These are phyloP conservation scores for Melaleuca quinquenervia DNA, from an alignment of 345 rosid genomes.

Conservation along the genomic window DNA sequence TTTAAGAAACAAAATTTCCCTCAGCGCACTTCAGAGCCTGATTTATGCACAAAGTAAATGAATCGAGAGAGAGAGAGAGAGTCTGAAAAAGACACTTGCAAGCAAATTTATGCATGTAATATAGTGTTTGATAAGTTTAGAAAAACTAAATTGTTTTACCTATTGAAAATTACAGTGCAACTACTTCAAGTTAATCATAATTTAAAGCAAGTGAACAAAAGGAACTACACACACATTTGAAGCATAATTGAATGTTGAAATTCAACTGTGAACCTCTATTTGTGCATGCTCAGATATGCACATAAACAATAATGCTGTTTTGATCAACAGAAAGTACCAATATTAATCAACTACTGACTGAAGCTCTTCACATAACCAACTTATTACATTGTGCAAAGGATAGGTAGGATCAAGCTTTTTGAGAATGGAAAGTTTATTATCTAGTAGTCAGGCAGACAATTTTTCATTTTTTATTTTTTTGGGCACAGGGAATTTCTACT, in stretches of 20 bases:
- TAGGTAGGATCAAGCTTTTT: not conserved
- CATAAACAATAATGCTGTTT: not conserved
- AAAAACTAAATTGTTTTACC: not conserved
- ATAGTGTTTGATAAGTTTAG: too few relatives aligned
- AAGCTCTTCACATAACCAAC: not conserved
- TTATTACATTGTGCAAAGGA: not conserved
- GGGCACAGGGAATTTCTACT: not conserved
- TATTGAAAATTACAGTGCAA: not conserved
- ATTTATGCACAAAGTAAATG: not conserved
- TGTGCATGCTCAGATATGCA: not conserved
- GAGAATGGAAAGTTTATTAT: not conserved
- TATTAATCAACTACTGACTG: not conserved
- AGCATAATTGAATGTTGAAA: not conserved
- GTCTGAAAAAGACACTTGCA: too few relatives aligned
- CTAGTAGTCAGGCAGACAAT: not conserved
- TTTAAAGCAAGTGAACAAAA: not conserved
- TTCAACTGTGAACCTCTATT: not conserved
- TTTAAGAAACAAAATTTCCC: not conserved
- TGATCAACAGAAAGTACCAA: not conserved
- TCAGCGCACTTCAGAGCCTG: not conserved
- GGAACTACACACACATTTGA: not conserved
- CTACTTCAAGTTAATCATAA: not conserved
- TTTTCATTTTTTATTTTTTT: not conserved
- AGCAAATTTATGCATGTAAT: too few relatives aligned
- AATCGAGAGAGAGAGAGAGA: too few relatives aligned